These are phyloP conservation scores for Mycena kentingensis DNA, from an alignment of 768 basidiomycete species.

Conservation along the genomic window DNA sequence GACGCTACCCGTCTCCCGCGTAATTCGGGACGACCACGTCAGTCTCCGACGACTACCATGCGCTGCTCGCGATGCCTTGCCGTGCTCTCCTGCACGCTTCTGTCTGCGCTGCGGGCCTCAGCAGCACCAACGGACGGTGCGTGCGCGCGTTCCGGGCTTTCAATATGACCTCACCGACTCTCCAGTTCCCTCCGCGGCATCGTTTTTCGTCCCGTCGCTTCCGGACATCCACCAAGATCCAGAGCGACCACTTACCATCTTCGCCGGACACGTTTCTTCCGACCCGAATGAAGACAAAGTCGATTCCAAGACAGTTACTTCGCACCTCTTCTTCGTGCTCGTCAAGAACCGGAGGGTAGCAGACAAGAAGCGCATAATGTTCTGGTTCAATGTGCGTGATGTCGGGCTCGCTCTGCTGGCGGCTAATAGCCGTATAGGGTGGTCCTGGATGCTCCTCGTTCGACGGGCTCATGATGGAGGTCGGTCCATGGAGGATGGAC, in stretches of 20 bases:
- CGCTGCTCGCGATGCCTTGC: slow-evolving; percentile 19
- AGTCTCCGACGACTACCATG: slow-evolving; percentile 9
- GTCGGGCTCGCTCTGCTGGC: background rate
- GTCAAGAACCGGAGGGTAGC: slow-evolving; percentile 83
- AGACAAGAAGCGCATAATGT: slow-evolving; percentile 88
- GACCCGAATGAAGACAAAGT: slow-evolving; percentile 62
- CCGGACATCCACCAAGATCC: slow-evolving; percentile 77
- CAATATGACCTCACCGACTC: background rate
- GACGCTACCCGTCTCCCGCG: too few species aligned
- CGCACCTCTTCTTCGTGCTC: slow-evolving; percentile 88
- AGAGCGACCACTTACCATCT: slow-evolving; percentile 74
- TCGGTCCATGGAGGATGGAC: slow-evolving; percentile 90
- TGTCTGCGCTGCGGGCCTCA: slow-evolving; percentile 1
- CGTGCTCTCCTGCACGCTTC: slow-evolving; percentile 11
- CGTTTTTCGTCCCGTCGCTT: slow-evolving; percentile 77
- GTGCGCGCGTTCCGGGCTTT: slow-evolving; percentile 15
- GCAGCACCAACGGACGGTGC: slow-evolving; percentile 46
- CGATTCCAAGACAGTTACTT: slow-evolving; percentile 58
- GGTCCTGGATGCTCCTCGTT: slow-evolving; percentile 98
- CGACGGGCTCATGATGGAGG: slow-evolving; percentile 97
- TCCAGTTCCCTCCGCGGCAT: slow-evolving; percentile 75
- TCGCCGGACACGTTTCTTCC: slow-evolving; percentile 82
- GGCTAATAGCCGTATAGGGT: slow-evolving; percentile 51
- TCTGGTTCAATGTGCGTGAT: slow-evolving; percentile 95
- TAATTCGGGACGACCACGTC: too few species aligned